A percentile compares a stretch with the other conserved stretches of the same genome.
Evolutionary conservation across 805 yeast genomes (phyloP).

Genomic region (Zygoascus tannicola): DNA sequence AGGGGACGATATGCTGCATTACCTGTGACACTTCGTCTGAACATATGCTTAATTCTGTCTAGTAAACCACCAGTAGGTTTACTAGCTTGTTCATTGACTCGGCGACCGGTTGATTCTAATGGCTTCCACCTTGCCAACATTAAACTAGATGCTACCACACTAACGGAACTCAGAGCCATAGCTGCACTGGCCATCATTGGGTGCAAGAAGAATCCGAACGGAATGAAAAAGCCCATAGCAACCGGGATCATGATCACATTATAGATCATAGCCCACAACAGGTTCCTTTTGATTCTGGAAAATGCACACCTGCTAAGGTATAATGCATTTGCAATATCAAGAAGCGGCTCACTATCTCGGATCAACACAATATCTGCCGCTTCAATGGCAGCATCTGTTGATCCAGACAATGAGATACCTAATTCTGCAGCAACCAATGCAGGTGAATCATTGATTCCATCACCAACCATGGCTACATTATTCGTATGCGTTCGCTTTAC

Average conservation of each 20-base stretch:
- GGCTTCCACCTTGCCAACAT: conserved; percentile 49
- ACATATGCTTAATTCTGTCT: neutral
- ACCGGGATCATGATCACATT: conserved; percentile 85
- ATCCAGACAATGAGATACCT: conserved; percentile 86
- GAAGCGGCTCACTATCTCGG: conserved; percentile 25
- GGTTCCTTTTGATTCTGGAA: conserved; percentile 67
- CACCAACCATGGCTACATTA: conserved; percentile 85
- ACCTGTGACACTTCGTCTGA: neutral
- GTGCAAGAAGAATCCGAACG: conserved; percentile 61
- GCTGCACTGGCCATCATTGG: conserved; percentile 90
- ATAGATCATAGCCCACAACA: conserved; percentile 78
- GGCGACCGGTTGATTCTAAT: conserved; percentile 5
- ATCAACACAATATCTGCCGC: conserved; percentile 85
- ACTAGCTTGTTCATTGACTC: too few species aligned
- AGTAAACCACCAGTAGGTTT: neutral
- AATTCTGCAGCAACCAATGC: conserved; percentile 82
- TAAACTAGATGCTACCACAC: conserved; percentile 78
- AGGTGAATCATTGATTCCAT: conserved; percentile 97
- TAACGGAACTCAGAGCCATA: conserved; percentile 87
- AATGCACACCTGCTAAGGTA: conserved; percentile 66
- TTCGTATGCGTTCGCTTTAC: conserved; percentile 2
- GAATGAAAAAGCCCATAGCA: conserved; percentile 86
- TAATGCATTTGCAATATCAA: conserved; percentile 41
- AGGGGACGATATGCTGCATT: too few species aligned
- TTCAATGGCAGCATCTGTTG: conserved; percentile 93